Percentiles rank a stretch among this genome's conserved stretches.
phyloP scores from a whole-genome alignment of 2,329 filamentous ascomycete genomes.

The Diaporthe aspalathi region DNA sequence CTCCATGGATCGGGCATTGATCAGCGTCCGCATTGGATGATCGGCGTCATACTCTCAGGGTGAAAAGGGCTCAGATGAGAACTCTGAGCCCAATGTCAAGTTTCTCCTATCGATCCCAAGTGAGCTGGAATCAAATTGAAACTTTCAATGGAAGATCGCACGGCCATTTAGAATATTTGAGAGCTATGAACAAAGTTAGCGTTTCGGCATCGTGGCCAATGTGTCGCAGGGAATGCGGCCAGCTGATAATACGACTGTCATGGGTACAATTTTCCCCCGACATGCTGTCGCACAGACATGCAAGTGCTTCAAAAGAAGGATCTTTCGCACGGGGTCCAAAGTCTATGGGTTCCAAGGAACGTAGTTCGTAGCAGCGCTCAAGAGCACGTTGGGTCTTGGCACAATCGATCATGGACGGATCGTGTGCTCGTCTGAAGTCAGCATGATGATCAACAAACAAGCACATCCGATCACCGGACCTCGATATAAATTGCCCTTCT shows the following conservation, averaged over 20 bases:
- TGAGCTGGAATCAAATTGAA: conserved; percentile 13
- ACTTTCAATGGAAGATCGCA: conserved; percentile 1
- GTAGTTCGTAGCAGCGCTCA: neutral
- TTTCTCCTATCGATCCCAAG: neutral
- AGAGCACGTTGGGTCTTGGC: neutral
- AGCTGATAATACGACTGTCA: no score
- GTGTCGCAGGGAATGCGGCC: neutral
- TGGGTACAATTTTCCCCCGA: neutral
- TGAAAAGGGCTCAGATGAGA: neutral
- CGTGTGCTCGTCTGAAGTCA: neutral
- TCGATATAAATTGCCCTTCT: neutral
- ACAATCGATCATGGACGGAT: neutral
- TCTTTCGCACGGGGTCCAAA: neutral
- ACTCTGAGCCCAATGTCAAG: neutral
- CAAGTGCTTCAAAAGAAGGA: neutral
- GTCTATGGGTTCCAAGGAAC: neutral
- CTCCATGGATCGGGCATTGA: conserved; percentile 8
- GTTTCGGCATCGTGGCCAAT: neutral
- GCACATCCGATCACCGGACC: neutral
- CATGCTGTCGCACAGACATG: neutral
- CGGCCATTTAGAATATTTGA: neutral
- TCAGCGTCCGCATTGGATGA: conserved; percentile 25
- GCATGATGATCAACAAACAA: neutral
- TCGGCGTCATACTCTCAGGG: conserved; percentile 3
- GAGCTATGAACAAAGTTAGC: neutral